phyloP scores from a whole-genome alignment of 2,329 filamentous ascomycete species.

The Capronia coronata region DNA sequence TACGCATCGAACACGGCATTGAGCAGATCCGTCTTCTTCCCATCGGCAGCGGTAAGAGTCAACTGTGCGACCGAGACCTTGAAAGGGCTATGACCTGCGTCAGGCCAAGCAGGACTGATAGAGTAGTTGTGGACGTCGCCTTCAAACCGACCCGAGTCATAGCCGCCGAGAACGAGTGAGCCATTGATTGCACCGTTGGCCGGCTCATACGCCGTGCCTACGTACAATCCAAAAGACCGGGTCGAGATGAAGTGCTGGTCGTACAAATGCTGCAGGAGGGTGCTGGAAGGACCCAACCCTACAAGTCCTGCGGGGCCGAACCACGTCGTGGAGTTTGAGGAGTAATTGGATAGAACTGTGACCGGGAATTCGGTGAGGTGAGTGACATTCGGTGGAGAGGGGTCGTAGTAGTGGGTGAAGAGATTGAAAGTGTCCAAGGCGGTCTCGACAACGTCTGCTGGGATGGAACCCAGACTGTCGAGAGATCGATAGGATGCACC shows the following conservation, averaged over 20 bases:
- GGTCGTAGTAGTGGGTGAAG: constrained; percentile 27
- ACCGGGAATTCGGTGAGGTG: constrained; percentile 22
- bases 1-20: constrained; percentile 37
- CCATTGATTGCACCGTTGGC: constrained; percentile 40
- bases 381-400: constrained; percentile 21
- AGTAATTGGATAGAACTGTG: constrained; percentile 24
- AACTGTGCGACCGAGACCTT: constrained; percentile 38
- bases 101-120: constrained; percentile 30
- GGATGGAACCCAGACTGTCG: constrained; percentile 32
- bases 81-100: constrained; percentile 31
- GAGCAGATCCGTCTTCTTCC: constrained; percentile 23
- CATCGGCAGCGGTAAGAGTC: constrained; percentile 30
- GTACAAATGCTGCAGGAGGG: constrained; percentile 36
- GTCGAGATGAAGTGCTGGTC: constrained; percentile 34
- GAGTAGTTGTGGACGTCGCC: constrained; percentile 31
- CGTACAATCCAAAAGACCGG: constrained; percentile 40
- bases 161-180: constrained; percentile 41
- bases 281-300: constrained; percentile 39
- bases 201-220: constrained; percentile 38
- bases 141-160: constrained; percentile 40
- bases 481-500: constrained; percentile 19
- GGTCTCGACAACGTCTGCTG: constrained; percentile 33
- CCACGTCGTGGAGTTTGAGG: constrained; percentile 19
- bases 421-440: constrained; percentile 30
- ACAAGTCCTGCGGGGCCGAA: constrained; percentile 29